Base-by-base conservation (phyloP, 129 eudicot genomes). In the Tagetes erecta region DNA sequence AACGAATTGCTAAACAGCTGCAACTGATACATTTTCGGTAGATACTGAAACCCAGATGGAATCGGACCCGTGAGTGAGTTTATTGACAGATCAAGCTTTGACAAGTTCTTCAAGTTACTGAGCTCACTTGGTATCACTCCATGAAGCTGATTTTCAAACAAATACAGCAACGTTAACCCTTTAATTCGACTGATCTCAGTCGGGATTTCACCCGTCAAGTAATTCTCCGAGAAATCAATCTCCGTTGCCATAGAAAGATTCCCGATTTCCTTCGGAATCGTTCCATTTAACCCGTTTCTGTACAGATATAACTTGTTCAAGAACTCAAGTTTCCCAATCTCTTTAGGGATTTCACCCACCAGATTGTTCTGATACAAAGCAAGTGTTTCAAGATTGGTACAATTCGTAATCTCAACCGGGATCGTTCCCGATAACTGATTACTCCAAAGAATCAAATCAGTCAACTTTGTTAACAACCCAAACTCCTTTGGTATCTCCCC, bases 221-320 rank as follows among this genome's bases (percentile, higher is more conserved):
- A 49, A 58, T 95, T 95, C 74, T 95, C 97, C 0, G 99, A 95
- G 71, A 95, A 95, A 76, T 95, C 99, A 46, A 95, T 91, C 79
- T 95, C 89, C 4, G 66, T 64, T n/a, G 83, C 92, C 37, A 80
- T 68, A 34, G 97, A 88, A 75, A 91, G 97, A 83, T 95, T 91
- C 3, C 99, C 99, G 42, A 95, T 82, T 57, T 87, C 94, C 72
- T 57, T 85, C 0, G 97, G 97, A 68, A 95, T 91, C 4, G 96
- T 87, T 35, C 97, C 99, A 39, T 88, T 95, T 52, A 95, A 83
- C 47, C 83, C 82, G 60, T 95, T 95, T 65, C 99, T 63, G 74
- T 95, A 91, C 40, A 95, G 52, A 40, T 91, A 95, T 51, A 95
- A 73, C 77, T 73, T 78, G 74, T 45, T 74, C 57, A 95, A 71